Evolutionary conservation across 2,329 filamentous ascomycete genomes (phyloP).

Genomic region (Dothideomycetes sp.): DNA sequence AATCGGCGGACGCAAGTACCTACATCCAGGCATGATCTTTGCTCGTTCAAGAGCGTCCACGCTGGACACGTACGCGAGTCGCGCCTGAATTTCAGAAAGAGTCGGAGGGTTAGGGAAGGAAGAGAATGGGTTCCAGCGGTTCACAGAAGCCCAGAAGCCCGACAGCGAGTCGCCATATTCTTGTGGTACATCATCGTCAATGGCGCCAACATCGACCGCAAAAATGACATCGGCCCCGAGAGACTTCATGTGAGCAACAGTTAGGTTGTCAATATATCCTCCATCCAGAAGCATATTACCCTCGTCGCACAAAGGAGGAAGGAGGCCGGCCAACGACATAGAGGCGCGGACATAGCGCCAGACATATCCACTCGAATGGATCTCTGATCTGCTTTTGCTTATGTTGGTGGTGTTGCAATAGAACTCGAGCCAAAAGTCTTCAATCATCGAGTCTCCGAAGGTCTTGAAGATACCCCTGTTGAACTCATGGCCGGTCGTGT

Average conservation of each 20-base stretch:
- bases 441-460: conserved; percentile 91
- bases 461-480: conserved; percentile 98
- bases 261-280: conserved; percentile 94
- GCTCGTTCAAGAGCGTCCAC: conserved; percentile 90
- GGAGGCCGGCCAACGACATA: conserved; percentile 86
- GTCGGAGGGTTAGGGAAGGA: conserved; percentile 84
- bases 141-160: conserved; percentile 87
- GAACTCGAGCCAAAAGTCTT: conserved; percentile 97
- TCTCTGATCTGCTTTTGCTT: conserved; percentile 81
- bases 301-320: conserved; percentile 92
- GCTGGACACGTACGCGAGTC: conserved; percentile 87
- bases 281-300: conserved; percentile 94
- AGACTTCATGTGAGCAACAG: conserved; percentile 92
- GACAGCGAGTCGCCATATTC: conserved; percentile 88
- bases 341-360: conserved; percentile 95
- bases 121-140: conserved; percentile 95
- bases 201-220: conserved; percentile 82
- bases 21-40: conserved; percentile 79
- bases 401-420: conserved; percentile 99
- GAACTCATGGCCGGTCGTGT: conserved; percentile 97
- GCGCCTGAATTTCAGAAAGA: conserved; percentile 86
- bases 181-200: conserved; percentile 88
- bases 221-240: conserved; percentile 91
- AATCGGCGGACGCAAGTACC: conserved; percentile 94
- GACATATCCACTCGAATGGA: conserved; percentile 91